These are phyloP conservation scores for Butyriboletus loyo DNA, from an alignment of 768 basidiomycete genomes.

Conservation along the genomic window DNA sequence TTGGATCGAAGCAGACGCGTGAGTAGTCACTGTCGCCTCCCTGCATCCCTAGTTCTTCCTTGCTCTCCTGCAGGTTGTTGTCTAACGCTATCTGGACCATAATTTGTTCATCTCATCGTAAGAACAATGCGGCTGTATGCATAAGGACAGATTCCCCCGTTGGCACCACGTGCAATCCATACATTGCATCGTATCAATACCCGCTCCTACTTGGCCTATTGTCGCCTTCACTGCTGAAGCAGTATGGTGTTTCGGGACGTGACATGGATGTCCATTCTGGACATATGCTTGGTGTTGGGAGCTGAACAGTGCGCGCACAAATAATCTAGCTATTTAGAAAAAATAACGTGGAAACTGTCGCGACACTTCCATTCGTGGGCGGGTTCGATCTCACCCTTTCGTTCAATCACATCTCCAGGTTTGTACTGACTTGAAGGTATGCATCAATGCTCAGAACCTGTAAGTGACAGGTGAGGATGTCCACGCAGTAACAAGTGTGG, in stretches of 20 bases:
- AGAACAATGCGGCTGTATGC: too few relatives aligned
- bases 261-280: background rate
- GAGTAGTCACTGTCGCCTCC: too few relatives aligned
- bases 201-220: background rate
- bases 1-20: too few relatives aligned
- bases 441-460: too few relatives aligned
- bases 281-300: background rate
- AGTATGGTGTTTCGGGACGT: background rate
- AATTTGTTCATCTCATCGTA: background rate
- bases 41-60: background rate
- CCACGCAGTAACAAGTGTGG: too few relatives aligned
- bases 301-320: rapidly evolving
- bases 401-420: too few relatives aligned
- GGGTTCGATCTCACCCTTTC: background rate
- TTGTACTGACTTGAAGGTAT: too few relatives aligned
- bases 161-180: too few relatives aligned
- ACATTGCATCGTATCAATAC: background rate
- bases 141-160: background rate
- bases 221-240: background rate
- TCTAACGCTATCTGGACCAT: background rate
- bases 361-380: background rate
- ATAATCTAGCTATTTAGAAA: background rate
- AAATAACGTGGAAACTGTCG: background rate
- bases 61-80: background rate
- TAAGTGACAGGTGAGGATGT: too few relatives aligned